Conservation (phyloP, 495 filamentous ascomycete species). For the Tuber calosporum region DNA sequence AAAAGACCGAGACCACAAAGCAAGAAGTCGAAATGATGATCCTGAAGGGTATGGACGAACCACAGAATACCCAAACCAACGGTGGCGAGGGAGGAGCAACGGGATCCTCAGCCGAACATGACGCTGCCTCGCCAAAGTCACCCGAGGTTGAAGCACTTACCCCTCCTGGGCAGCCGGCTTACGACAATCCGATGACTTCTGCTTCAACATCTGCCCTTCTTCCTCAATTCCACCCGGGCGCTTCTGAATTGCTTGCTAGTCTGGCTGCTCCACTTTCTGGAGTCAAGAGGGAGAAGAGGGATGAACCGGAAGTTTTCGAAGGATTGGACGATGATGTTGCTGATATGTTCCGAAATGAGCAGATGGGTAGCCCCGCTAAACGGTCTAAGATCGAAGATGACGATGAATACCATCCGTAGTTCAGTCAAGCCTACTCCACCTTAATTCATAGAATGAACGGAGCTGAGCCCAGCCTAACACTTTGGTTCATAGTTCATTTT, state of each 20-base stretch:
- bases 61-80: constrained; percentile 34
- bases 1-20: constrained; percentile 66
- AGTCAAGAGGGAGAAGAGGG: constrained; percentile 67
- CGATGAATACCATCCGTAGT: constrained; percentile 39
- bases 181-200: constrained; percentile 27
- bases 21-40: constrained; percentile 83
- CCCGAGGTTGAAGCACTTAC: constrained; percentile 80
- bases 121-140: constrained; percentile 48
- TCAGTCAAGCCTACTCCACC: not conserved
- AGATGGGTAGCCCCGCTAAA: constrained; percentile 31
- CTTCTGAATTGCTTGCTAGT: constrained; percentile 50
- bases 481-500: not conserved
- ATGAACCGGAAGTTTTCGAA: constrained; percentile 57
- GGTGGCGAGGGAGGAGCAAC: constrained; percentile 40
- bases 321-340: constrained; percentile 76
- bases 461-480: not conserved
- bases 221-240: constrained; percentile 44
- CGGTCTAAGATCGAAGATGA: constrained; percentile 40
- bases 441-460: not conserved
- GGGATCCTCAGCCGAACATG: constrained; percentile 42
- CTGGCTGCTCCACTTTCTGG: constrained; percentile 46
- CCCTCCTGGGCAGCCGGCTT: constrained; percentile 53
- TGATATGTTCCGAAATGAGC: constrained; percentile 62
- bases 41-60: constrained; percentile 63
- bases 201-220: constrained; percentile 43